Base-by-base conservation (phyloP, 768 basidiomycete species). In the Coprinellus micaceus region DNA sequence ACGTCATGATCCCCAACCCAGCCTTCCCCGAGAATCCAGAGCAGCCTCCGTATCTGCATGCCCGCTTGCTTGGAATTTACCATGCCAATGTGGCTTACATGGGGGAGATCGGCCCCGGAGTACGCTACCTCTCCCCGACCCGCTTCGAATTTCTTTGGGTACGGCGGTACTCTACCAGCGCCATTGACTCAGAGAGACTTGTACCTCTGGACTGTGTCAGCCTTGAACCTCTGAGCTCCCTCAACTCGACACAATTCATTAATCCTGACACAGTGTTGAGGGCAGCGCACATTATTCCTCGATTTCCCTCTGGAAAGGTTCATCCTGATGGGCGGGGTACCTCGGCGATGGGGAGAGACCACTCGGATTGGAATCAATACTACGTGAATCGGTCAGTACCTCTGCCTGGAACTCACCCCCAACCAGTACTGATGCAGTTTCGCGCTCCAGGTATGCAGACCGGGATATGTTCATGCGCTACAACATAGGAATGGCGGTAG, bases 21-120 rank as follows among this genome's bases (percentile, higher is more conserved):
- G 6, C 12, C 28, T 48, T 48, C 40, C 7, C n/a, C 40, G 10
- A 43, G 5, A 57, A 49, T 21, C 51, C 56, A 25, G 53, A 29
- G 11, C 26, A 50, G 2, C 59, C 63, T 22, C 59, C 64, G 22
- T 66, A 61, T 37, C 65, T 61, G 64, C 64, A 67, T 60, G 61
- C 61, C 4, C 39, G 47, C 17, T 60, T 67, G 9, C 52, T 67
- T 26, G 58, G 63, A 0, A 52, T 65, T 24, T 66, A 54, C 45
- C 63, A 66, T 43, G 60, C 60, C 10, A 45, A 58, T 33, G 59
- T 66, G 2, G 53, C 58, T 24, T 58, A 65, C 30, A 52, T 52
- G 39, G 59, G 60, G 29, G 33, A 33, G 33, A 33, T 33, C 44
- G 51, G 28, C 7, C 24, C 45, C 6, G 45, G 45, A 26, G 26